Percentiles rank a stretch among this genome's conserved stretches.
phyloP scores from a whole-genome alignment of 176 grass and related monocot species.

The Metroxylon sagu region DNA sequence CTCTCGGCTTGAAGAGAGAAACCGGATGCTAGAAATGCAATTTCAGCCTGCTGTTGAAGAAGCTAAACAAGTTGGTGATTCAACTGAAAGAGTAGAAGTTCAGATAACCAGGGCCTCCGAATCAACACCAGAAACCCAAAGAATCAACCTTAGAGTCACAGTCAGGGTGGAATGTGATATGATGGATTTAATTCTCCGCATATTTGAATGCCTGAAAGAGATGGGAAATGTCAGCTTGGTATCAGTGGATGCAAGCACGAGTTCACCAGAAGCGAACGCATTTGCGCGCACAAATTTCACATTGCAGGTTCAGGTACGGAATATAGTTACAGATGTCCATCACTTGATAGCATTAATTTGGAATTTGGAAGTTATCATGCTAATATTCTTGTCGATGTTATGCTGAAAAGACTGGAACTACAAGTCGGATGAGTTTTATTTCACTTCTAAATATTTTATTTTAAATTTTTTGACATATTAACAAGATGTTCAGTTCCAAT shows the following conservation, averaged over 20 bases:
- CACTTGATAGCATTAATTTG: not conserved
- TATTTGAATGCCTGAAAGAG: slow-evolving; percentile 44
- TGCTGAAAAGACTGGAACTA: too few relatives aligned
- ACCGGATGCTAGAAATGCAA: too few relatives aligned
- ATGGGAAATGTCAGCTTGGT: slow-evolving; percentile 35
- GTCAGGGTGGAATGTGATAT: slow-evolving; percentile 22
- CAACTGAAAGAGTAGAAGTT: slow-evolving; percentile 22
- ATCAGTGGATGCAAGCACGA: slow-evolving; percentile 28
- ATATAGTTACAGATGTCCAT: not conserved
- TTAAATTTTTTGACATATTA: too few relatives aligned
- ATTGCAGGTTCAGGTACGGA: slow-evolving; percentile 41
- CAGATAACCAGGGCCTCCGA: slow-evolving; percentile 33
- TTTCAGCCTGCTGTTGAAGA: not conserved
- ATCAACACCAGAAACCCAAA: slow-evolving; percentile 12
- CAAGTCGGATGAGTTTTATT: too few relatives aligned
- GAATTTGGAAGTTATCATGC: not conserved
- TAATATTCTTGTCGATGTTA: too few relatives aligned
- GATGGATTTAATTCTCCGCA: slow-evolving; percentile 35
- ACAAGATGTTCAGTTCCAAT: too few relatives aligned
- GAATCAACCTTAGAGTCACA: slow-evolving; percentile 31
- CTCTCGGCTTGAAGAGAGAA: too few relatives aligned
- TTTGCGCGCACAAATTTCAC: slow-evolving; percentile 12
- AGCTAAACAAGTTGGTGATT: not conserved
- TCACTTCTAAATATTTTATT: too few relatives aligned
- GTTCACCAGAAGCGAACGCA: not conserved